A percentile compares a stretch with the other conserved stretches of the same genome.
Conservation (phyloP, 108 stramenopile genomes). For the Pseudonitzschia multiseries region DNA sequence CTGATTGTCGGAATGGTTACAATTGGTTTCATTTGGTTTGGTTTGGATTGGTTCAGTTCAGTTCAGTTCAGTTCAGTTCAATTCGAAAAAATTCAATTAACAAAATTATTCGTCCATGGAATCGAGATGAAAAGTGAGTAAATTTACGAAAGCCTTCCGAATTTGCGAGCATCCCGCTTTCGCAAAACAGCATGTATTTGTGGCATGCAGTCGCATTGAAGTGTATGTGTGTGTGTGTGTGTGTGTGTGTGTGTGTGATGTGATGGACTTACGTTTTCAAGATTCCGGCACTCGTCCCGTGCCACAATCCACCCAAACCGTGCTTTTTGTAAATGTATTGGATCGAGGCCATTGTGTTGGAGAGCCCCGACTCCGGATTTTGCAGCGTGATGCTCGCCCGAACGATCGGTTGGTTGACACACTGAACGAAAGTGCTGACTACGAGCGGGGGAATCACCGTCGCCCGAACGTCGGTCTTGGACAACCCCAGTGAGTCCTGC, state of each 20-base stretch:
- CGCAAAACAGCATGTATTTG: no score
- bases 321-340: constrained; percentile 69
- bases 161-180: not conserved
- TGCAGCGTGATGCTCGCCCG: constrained; percentile 85
- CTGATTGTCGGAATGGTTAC: not conserved
- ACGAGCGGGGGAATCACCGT: constrained; percentile 81
- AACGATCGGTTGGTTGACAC: constrained; percentile 91
- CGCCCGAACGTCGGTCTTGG: constrained; percentile 32
- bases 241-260: no score
- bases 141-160: not conserved
- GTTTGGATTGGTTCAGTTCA: no score
- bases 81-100: no score
- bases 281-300: constrained; percentile 91
- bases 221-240: no score
- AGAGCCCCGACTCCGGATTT: constrained; percentile 65
- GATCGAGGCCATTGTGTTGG: constrained; percentile 67
- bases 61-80: no score
- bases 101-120: not conserved
- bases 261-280: constrained; percentile 72
- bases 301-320: constrained; percentile 84
- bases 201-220: no score
- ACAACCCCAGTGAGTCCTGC: constrained; percentile 3
- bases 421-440: constrained; percentile 80
- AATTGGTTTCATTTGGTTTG: no score
- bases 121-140: not conserved